Conservation (phyloP, 495 filamentous ascomycete genomes). For the Neurospora intermedia region DNA sequence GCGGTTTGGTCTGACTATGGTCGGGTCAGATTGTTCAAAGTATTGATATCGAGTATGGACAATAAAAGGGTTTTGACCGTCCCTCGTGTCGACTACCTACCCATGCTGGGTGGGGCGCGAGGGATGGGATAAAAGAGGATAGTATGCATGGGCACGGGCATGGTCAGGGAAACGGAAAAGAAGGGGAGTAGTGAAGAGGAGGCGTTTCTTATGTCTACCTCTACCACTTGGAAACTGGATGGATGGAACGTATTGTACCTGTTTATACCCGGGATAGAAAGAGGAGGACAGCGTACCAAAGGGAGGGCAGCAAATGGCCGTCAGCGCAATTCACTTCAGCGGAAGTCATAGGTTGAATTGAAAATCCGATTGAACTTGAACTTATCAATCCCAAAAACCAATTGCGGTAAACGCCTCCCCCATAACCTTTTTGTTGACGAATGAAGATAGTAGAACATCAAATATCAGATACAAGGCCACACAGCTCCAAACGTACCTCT, state of each 20-base stretch:
- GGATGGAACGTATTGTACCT: background rate
- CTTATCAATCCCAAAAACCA: background rate
- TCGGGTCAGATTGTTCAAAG: background rate
- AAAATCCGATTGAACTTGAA: background rate
- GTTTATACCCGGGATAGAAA: background rate
- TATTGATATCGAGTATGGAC: background rate
- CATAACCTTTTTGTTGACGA: background rate
- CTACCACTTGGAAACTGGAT: background rate
- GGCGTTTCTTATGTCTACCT: background rate
- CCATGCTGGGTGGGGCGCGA: background rate
- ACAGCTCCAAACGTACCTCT: background rate
- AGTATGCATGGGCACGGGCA: background rate
- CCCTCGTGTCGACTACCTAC: background rate
- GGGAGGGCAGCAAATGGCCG: background rate
- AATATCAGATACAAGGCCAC: background rate
- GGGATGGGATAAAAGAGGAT: background rate
- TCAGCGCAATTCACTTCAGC: no score
- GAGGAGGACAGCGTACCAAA: background rate
- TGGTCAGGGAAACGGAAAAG: background rate
- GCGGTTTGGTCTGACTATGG: background rate
- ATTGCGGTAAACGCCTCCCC: background rate
- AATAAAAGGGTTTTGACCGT: background rate
- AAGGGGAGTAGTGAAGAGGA: background rate
- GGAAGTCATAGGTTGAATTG: no score
- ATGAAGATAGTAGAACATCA: background rate